Base-by-base conservation (phyloP, 352 stramenopile genomes). In the Blastocystis sp. region DNA sequence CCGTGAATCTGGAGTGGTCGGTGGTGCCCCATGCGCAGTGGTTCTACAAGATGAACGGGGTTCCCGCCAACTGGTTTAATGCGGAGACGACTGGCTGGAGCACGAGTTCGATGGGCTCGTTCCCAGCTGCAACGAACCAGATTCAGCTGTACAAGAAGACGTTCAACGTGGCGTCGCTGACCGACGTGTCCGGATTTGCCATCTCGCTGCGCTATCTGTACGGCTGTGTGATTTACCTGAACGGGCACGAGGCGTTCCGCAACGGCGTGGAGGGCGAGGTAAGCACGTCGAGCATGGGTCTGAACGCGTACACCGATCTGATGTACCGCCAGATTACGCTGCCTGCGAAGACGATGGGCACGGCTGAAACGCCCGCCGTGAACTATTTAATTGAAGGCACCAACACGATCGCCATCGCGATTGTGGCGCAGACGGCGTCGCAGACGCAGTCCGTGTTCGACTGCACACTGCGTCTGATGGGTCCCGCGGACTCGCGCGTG, bases 391-490 rank as follows among this genome's bases (percentile, higher is more conserved):
- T 50, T 0, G 29, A 21, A 10, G 71, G 71, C 24, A 29, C n/a
- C 31, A 81, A 81, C 55, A 81, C 71, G 21, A 81, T 81, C 41
- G 71, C 71, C 13, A 67, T 81, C 41, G 71, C 71, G 2, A 63
- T 61, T 24, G 71, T 81, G 24, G 39, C 71, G 24, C 13, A 66
- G n/a, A 67, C 71, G 0, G 55, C 71, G 6, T 50, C 37, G n/a
- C 71, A 65, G 21, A 65, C 19, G 9, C 19, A 10, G 0, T 65
- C 59, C 19, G 59, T 65, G 19, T 65, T 65, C 59, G 59, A 65
- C 59, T n/a, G 19, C 59, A 24, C 59, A 21, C 9, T 65, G 59
- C 59, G 59, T 10, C 59, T 65, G 59, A 24, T 24, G 21, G 2
- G 3, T 0, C 41, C 29, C 2, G 55, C 21, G 33, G 41, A 55